Evolutionary conservation across 179 eudicot genomes (phyloP), one percentile per base, ranked within the genome.

Genomic region (Carnegiea gigantea): DNA sequence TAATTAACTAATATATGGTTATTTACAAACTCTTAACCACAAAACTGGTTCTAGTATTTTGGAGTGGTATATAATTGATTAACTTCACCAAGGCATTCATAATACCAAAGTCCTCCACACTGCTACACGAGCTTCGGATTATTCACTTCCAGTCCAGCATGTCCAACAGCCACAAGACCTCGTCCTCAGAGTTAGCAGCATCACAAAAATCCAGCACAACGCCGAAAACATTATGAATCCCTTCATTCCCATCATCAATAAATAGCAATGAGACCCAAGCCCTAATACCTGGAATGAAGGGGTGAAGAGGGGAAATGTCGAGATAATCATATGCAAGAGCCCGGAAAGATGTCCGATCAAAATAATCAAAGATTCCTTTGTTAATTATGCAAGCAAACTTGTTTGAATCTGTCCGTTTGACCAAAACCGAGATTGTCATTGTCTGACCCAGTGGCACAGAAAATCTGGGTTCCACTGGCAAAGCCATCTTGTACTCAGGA

Each of bases 111-210:
- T 74, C 76, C 26, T 44, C 14, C 36, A 23, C 17, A 77, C 38
- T 26, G 36, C 62, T 26, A 46, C 36, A 71, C 10, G n/a, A 60
- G 14, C 65, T 62, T 60, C 59, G 49, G 9, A 24, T 76, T 15
- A 57, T 54, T 93, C 87, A 95, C 87, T 91, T 93, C 98, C 98
- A 95, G 77, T 95, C 98, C 59, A 95, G 92, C 95, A 95, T 93
- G 83, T 95, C 98, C 33, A 95, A 79, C 65, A 95, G 85, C 98
- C 98, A 93, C 82, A 95, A 78, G 44, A 91, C 95, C 82, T 92
- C 97, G 13, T 85, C 87, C 88, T 93, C 92, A 13, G 95, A 81
- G 85, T 82, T 89, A 1, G 98, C 98, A 80, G 86, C 95, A 82
- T 95, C 98, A 80, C 95, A 90, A 80, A 95, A 95, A 87, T 95